Evolutionary conservation across 805 yeast species (phyloP), one percentile per base, ranked within the genome.

Genomic region (Phaffomyces thermotolerans): DNA sequence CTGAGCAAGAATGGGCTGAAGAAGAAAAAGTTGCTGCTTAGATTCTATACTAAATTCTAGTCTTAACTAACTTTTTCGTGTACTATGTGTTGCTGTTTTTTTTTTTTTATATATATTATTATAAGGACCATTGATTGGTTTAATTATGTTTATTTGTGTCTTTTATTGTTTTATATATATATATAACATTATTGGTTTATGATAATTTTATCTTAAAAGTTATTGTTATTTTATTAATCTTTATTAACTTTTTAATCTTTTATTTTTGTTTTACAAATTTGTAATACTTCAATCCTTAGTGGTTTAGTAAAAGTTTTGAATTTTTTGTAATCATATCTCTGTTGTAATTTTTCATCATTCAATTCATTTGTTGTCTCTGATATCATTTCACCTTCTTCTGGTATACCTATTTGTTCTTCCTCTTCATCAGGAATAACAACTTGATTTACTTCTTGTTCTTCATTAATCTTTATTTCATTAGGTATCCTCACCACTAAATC

Each of bases 1-100:
- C 72, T 40, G 81, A 74, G 55, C 71, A 69, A 58, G 78, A 71
- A 60, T 73, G 76, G 64, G 78, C 75, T 49, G 72, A 72, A 52
- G 69, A 62, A 38, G 56, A 54, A 37, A 45, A 51, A 41, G 58
- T 50, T 46, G 48, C 50, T 40, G 59, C 56, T 45, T 52, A 52
- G 22, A 20, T 20, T 20, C 5, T 20, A 20, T 20, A 20, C 22
- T 20, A 20, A 20, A 20, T 20, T 5, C 4, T 20, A 47, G 13
- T 18, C 8, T 17, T 30, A n/a, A 10, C 6, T 22, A 27, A 18
- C 13, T 14, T 36, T 27, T 15, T 35, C 20, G 23, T 24, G 15
- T 23, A 23, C 30, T 36, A 23, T 14, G n/a, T n/a, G n/a, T n/a
- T n/a, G n/a, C n/a, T n/a, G n/a, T n/a, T n/a, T n/a, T n/a, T n/a